These are phyloP conservation scores for Dictyostelium firmibasis DNA, from an alignment of 78 protist species.

Conservation along the genomic window DNA sequence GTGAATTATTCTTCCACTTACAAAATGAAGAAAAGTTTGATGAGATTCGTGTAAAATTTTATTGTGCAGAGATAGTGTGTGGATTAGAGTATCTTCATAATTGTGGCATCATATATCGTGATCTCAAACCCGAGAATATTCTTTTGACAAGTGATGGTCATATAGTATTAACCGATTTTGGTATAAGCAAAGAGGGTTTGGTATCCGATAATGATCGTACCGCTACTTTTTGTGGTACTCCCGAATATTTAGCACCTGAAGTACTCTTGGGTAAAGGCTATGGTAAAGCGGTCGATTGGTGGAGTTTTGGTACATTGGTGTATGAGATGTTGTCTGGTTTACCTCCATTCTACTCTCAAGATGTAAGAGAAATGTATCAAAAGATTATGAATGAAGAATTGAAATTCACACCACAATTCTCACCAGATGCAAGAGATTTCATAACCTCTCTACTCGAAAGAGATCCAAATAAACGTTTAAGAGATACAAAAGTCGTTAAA, in stretches of 20 bases:
- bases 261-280: slow-evolving; percentile 86
- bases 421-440: slow-evolving; percentile 62
- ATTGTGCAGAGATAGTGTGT: slow-evolving; percentile 91
- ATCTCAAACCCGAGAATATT: slow-evolving; percentile 93
- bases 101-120: slow-evolving; percentile 83
- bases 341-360: slow-evolving; percentile 85
- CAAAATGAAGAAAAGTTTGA: slow-evolving; percentile 84
- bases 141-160: slow-evolving; percentile 91
- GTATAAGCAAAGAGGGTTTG: slow-evolving; percentile 93
- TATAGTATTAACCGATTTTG: slow-evolving; percentile 96
- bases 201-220: slow-evolving; percentile 85
- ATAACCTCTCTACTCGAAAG: slow-evolving; percentile 49
- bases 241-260: slow-evolving; percentile 97
- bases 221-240: slow-evolving; percentile 99
- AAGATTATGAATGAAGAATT: slow-evolving; percentile 71
- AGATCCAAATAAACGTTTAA: slow-evolving; percentile 72
- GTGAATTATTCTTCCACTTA: slow-evolving; percentile 92
- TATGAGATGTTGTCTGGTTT: slow-evolving; percentile 87
- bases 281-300: slow-evolving; percentile 95
- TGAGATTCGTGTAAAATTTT: slow-evolving; percentile 84
- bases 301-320: slow-evolving; percentile 94
- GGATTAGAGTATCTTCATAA: slow-evolving; percentile 93
- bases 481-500: slow-evolving; percentile 64
- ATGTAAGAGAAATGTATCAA: slow-evolving; percentile 61
- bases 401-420: slow-evolving; percentile 51